phyloP scores from a whole-genome alignment of 1,284 basidiomycete species.

The Boletus semigastroideus region DNA sequence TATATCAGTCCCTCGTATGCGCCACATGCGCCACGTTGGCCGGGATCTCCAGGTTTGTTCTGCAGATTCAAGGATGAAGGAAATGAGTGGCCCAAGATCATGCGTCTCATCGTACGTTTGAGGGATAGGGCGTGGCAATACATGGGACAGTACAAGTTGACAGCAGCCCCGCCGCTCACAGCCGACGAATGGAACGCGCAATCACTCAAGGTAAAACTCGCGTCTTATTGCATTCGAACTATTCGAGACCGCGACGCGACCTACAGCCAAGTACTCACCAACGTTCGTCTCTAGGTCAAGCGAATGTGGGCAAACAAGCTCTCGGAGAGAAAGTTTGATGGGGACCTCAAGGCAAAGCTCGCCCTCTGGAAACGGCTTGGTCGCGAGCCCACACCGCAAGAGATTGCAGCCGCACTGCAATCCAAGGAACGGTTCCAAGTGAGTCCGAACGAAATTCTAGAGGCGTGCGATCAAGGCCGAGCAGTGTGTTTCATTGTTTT shows the following conservation, averaged over 20 bases:
- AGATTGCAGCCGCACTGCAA: slow-evolving; percentile 5
- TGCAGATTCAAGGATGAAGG: slow-evolving; percentile 18
- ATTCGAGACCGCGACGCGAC: too few species aligned
- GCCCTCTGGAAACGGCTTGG: slow-evolving; percentile 10
- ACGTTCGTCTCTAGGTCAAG: background rate
- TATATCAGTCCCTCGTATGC: slow-evolving; percentile 33
- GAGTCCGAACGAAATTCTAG: slow-evolving; percentile 5
- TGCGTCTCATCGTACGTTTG: slow-evolving; percentile 23
- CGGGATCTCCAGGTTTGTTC: slow-evolving; percentile 37
- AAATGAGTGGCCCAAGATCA: slow-evolving; percentile 6
- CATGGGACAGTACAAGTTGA: slow-evolving; percentile 29
- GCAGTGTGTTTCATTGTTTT: background rate
- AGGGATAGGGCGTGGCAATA: slow-evolving; percentile 21
- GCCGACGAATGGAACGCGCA: slow-evolving; percentile 19
- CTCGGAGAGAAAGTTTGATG: background rate
- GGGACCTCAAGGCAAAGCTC: slow-evolving; percentile 9
- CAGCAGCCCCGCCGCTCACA: slow-evolving; percentile 17
- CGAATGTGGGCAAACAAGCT: background rate
- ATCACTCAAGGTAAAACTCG: background rate
- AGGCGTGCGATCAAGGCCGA: slow-evolving; percentile 2
- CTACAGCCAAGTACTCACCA: background rate
- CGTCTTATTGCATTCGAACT: background rate
- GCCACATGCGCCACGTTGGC: slow-evolving; percentile 35
- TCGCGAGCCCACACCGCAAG: slow-evolving; percentile 4
- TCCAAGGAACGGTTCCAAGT: background rate